Evolutionary conservation across 148 eudicot genomes (phyloP).

Genomic region (Arctostaphylos glauca): DNA sequence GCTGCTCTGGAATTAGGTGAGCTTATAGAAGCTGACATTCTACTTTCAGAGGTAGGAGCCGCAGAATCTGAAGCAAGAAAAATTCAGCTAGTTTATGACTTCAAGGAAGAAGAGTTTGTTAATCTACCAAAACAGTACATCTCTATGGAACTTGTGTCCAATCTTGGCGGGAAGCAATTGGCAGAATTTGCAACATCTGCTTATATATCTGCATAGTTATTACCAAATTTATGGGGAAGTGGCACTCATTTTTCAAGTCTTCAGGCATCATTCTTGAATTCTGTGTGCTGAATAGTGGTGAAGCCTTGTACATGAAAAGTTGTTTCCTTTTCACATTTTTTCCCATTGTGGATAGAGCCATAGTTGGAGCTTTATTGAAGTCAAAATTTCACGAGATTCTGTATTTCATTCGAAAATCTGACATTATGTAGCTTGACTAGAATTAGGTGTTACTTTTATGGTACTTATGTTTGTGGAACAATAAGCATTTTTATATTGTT

Average conservation of each 20-base stretch:
- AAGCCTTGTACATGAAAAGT: not conserved
- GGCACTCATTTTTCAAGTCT: not conserved
- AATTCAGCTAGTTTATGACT: constrained; percentile 40
- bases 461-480: not conserved
- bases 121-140: constrained; percentile 34
- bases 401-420: not conserved
- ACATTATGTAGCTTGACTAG: not conserved
- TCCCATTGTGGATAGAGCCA: not conserved
- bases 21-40: constrained; percentile 57
- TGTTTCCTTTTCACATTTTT: not conserved
- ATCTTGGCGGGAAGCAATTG: constrained; percentile 45
- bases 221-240: not conserved
- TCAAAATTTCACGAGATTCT: not conserved
- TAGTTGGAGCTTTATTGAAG: not conserved
- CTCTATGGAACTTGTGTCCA: constrained; percentile 49
- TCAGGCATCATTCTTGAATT: not conserved
- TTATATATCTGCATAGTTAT: not conserved
- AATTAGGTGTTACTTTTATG: not conserved
- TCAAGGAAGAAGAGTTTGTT: constrained; percentile 37
- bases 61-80: constrained; percentile 60
- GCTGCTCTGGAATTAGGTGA: constrained; percentile 73
- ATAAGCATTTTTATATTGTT: not conserved
- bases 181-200: constrained; percentile 40
- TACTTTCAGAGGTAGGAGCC: constrained; percentile 67
- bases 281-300: not conserved